A percentile compares a stretch with the other conserved stretches of the same genome.
These are phyloP conservation scores for Moelleriella libera DNA, from an alignment of 2,329 filamentous ascomycete species.

Conservation along the genomic window DNA sequence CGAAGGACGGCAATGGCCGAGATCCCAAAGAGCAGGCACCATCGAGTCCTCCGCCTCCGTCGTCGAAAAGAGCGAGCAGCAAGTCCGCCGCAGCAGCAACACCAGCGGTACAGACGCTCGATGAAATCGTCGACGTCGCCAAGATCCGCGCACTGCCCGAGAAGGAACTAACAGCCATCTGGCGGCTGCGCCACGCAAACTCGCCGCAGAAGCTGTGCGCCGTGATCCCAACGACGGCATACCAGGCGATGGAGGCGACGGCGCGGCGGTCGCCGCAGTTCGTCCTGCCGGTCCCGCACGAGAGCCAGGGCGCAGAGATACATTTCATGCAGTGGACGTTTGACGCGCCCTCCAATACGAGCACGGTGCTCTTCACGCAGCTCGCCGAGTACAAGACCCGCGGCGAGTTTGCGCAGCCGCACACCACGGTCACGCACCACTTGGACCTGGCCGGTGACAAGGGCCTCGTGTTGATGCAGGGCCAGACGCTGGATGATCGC, in stretches of 20 bases:
- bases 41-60: conserved; percentile 9
- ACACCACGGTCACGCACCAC: conserved; percentile 90
- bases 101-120: conserved; percentile 31
- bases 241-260: conserved; percentile 53
- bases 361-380: conserved; percentile 82
- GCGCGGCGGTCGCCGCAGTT: conserved; percentile 75
- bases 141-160: conserved; percentile 61
- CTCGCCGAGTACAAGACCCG: conserved; percentile 85
- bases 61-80: neutral
- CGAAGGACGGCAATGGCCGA: neutral
- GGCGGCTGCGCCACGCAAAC: conserved; percentile 73
- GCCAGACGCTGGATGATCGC: conserved; percentile 58
- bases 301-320: conserved; percentile 63
- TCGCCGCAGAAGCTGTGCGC: conserved; percentile 71
- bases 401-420: conserved; percentile 78
- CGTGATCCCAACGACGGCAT: conserved; percentile 60
- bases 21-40: neutral
- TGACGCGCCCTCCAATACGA: conserved; percentile 48
- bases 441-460: conserved; percentile 61
- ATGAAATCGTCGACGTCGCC: conserved; percentile 55
- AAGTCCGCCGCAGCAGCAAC: conserved; percentile 11
- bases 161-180: conserved; percentile 75
- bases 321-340: conserved; percentile 97
- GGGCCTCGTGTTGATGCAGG: conserved; percentile 75
- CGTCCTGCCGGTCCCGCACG: conserved; percentile 71